Conservation (phyloP, 2,329 filamentous ascomycete genomes). For the Pestalotiopsis sp. region DNA sequence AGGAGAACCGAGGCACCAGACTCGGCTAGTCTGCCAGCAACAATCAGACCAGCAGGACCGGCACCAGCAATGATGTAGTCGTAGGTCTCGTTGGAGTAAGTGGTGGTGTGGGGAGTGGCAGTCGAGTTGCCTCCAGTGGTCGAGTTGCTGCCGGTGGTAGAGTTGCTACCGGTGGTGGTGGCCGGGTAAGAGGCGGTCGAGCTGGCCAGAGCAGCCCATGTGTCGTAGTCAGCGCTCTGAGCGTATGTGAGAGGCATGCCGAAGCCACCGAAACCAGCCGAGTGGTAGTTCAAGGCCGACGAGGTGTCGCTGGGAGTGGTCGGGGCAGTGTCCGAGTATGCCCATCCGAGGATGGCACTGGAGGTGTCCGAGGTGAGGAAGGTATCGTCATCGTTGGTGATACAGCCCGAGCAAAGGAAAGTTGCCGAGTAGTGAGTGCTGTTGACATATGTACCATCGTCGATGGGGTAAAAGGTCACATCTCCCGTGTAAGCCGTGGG, state of each 20-base stretch:
- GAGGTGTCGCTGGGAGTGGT: slow-evolving; percentile 33
- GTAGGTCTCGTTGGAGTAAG: slow-evolving; percentile 37
- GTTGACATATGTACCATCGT: slow-evolving; percentile 55
- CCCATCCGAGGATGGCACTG: slow-evolving; percentile 40
- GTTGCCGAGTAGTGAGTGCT: slow-evolving; percentile 56
- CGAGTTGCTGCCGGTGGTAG: slow-evolving; percentile 16
- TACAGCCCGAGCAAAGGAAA: slow-evolving; percentile 53
- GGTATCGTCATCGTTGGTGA: slow-evolving; percentile 36
- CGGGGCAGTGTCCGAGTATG: slow-evolving; percentile 37
- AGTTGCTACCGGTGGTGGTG: slow-evolving; percentile 15
- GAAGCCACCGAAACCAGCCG: slow-evolving; percentile 41
- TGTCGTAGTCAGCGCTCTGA: slow-evolving; percentile 35
- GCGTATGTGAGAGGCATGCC: slow-evolving; percentile 33
- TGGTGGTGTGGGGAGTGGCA: slow-evolving; percentile 22
- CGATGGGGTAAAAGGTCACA: slow-evolving; percentile 46
- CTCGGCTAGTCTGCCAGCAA: slow-evolving; percentile 39
- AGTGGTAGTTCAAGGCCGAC: slow-evolving; percentile 41
- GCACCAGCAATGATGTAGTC: slow-evolving; percentile 43
- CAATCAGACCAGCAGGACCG: slow-evolving; percentile 38
- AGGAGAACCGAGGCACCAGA: slow-evolving; percentile 39
- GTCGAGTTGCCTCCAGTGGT: slow-evolving; percentile 20
- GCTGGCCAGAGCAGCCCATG: slow-evolving; percentile 27
- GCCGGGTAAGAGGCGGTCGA: slow-evolving; percentile 14
- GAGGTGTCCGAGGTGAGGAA: slow-evolving; percentile 27
- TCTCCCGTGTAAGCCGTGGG: slow-evolving; percentile 48